Conservation (phyloP, 345 rosid species). For the Durio zibethinus region DNA sequence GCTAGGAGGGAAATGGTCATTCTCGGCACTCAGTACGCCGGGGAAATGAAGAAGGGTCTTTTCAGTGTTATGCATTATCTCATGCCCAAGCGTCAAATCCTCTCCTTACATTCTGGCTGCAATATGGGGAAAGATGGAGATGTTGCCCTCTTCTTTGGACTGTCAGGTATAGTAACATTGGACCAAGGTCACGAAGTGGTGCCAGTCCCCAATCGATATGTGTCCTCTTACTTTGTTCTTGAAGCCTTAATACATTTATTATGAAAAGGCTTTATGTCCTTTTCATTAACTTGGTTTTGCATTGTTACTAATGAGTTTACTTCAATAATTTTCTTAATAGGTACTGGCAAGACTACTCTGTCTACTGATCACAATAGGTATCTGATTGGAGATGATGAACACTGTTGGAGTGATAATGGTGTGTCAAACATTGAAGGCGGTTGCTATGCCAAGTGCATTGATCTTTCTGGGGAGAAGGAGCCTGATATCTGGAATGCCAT, state of each 20-base stretch:
- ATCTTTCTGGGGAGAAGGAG: constrained; percentile 86
- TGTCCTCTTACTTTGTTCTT: constrained; percentile 32
- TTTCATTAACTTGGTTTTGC: not conserved
- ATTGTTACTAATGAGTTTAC: constrained; percentile 16
- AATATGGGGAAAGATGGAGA: constrained; percentile 98
- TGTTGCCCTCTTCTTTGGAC: constrained; percentile 99
- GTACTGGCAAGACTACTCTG: constrained; percentile 94
- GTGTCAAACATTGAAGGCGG: constrained; percentile 99
- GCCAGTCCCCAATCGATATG: not conserved
- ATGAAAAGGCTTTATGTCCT: not conserved
- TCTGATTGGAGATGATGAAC: constrained; percentile 96
- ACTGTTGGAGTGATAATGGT: constrained; percentile 89
- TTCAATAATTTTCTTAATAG: constrained; percentile 19
- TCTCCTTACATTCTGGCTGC: constrained; percentile 96
- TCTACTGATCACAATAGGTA: constrained; percentile 93
- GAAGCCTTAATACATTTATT: constrained; percentile 6
- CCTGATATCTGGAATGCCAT: constrained; percentile 97
- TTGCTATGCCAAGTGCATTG: constrained; percentile 96
- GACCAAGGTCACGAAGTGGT: constrained; percentile 19
- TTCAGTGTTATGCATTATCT: constrained; percentile 98
- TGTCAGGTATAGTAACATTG: constrained; percentile 72
- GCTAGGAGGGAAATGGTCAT: constrained; percentile 97
- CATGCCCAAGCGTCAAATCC: constrained; percentile 95
- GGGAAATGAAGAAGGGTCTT: constrained; percentile 99
- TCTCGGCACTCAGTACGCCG: constrained; percentile 95